Evolutionary conservation across 2,329 filamentous ascomycete genomes (phyloP).

Genomic region (Coniella lustricola): DNA sequence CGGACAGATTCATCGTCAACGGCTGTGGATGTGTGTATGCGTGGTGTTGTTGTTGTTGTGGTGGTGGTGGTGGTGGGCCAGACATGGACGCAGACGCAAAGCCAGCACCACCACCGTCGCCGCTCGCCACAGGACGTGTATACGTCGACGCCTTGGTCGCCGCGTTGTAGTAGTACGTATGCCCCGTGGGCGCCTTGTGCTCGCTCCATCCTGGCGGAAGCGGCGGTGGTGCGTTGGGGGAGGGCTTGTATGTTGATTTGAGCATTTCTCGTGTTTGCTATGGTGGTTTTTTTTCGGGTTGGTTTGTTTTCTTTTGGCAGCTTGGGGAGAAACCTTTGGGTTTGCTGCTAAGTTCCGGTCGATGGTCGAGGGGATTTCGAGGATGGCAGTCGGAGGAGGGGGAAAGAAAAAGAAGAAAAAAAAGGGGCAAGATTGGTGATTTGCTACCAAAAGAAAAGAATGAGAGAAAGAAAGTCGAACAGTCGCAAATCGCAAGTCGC

Average conservation of each 20-base stretch:
- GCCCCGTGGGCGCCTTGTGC: conserved; percentile 81
- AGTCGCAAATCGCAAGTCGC: no score
- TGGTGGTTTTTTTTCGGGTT: no score
- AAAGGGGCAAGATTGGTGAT: not conserved
- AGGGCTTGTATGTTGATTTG: conserved; percentile 67
- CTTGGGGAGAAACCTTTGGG: no score
- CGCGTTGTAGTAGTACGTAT: conserved; percentile 82
- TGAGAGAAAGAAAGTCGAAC: no score
- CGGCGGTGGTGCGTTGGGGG: conserved; percentile 42
- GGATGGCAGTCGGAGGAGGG: not conserved
- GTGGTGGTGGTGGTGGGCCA: conserved; percentile 13
- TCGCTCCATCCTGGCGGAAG: conserved; percentile 84
- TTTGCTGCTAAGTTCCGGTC: no score
- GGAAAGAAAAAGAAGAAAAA: not conserved
- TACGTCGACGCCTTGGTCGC: conserved; percentile 83
- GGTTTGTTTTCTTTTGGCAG: no score
- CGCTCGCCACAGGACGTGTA: no score
- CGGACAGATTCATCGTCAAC: conserved; percentile 37
- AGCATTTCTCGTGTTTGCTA: no score
- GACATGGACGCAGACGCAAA: no score
- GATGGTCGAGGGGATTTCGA: no score
- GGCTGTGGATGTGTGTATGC: conserved; percentile 28
- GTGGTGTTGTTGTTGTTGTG: conserved; percentile 13
- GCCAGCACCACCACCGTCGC: no score
- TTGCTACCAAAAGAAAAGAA: no score